Percentiles rank a stretch among this genome's conserved stretches.
Conservation (phyloP, 176 grass and related monocot species). For the Oryza meyeriana region DNA sequence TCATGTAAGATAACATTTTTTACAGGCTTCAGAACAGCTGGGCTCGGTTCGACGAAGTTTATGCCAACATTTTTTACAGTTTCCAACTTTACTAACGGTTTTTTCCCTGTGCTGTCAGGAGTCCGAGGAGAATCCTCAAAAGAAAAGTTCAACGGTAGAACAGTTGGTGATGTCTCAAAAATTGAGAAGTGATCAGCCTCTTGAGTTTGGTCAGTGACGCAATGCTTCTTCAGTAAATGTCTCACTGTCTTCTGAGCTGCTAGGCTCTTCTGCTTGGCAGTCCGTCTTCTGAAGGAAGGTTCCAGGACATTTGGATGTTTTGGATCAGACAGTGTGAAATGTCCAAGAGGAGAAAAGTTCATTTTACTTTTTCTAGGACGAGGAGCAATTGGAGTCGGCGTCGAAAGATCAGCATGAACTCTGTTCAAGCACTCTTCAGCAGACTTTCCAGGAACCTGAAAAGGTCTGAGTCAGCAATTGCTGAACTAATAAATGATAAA, state of each 20-base stretch:
- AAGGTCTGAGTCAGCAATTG: conserved; percentile 12
- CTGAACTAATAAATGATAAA: conserved; percentile 11
- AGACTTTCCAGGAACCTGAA: conserved; percentile 80
- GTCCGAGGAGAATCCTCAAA: conserved; percentile 47
- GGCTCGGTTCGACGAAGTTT: conserved; percentile 26
- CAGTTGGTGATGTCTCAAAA: conserved; percentile 70
- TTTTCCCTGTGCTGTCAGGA: conserved; percentile 32
- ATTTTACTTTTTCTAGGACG: conserved; percentile 52
- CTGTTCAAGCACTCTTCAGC: conserved; percentile 72
- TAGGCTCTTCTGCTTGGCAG: conserved; percentile 50
- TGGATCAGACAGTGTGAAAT: conserved; percentile 52
- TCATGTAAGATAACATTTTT: conserved; percentile 79
- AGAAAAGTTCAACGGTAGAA: conserved; percentile 33
- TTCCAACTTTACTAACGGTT: conserved; percentile 38
- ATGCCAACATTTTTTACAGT: not conserved
- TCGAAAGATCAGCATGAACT: conserved; percentile 66
- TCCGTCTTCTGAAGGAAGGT: conserved; percentile 31
- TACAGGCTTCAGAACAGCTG: conserved; percentile 65
- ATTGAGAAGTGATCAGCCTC: conserved; percentile 77
- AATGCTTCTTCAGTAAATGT: conserved; percentile 67
- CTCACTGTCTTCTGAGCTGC: conserved; percentile 67
- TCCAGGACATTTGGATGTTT: conserved; percentile 42
- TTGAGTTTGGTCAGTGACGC: conserved; percentile 48
- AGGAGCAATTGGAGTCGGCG: conserved; percentile 62
- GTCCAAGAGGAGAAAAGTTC: conserved; percentile 56